A percentile compares a stretch with the other conserved stretches of the same genome.
Evolutionary conservation across 2,329 filamentous ascomycete genomes (phyloP).

Genomic region (Metarhizium robertsii): DNA sequence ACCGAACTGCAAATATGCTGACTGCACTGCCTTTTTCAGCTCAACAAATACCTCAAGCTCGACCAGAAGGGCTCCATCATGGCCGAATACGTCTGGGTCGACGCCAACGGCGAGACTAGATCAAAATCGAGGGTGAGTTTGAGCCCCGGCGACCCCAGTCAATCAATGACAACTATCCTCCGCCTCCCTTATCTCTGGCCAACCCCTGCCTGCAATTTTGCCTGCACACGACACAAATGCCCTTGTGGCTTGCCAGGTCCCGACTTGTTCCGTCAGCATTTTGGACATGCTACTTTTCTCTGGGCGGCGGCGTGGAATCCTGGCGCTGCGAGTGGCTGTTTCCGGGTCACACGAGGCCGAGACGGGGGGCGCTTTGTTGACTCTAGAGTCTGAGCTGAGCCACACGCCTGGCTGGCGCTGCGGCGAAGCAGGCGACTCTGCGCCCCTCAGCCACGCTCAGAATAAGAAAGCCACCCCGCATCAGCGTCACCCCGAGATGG

Average conservation of each 20-base stretch:
- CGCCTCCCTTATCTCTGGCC: background rate
- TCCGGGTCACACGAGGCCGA: background rate
- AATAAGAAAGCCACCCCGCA: background rate
- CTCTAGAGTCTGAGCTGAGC: background rate
- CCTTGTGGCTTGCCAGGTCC: background rate
- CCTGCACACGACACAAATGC: background rate
- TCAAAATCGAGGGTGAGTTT: slow-evolving; percentile 89
- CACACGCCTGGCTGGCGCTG: background rate
- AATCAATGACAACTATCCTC: background rate
- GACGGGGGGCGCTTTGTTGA: background rate
- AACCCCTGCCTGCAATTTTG: background rate
- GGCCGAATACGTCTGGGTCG: slow-evolving; percentile 97
- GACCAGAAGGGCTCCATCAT: slow-evolving; percentile 83
- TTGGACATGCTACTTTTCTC: background rate
- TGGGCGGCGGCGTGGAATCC: background rate
- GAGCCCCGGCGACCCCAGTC: background rate
- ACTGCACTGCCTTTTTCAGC: slow-evolving; percentile 37
- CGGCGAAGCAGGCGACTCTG: background rate
- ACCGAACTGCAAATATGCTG: slow-evolving; percentile 11
- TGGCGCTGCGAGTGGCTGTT: background rate
- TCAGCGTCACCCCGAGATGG: background rate
- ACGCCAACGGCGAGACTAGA: slow-evolving; percentile 70
- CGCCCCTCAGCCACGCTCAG: background rate
- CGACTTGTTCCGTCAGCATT: slow-evolving; percentile 1
- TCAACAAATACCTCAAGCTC: slow-evolving; percentile 85